Conservation (phyloP, 1,284 basidiomycete genomes). For the Ceratorhiza oryzae-sativae region DNA sequence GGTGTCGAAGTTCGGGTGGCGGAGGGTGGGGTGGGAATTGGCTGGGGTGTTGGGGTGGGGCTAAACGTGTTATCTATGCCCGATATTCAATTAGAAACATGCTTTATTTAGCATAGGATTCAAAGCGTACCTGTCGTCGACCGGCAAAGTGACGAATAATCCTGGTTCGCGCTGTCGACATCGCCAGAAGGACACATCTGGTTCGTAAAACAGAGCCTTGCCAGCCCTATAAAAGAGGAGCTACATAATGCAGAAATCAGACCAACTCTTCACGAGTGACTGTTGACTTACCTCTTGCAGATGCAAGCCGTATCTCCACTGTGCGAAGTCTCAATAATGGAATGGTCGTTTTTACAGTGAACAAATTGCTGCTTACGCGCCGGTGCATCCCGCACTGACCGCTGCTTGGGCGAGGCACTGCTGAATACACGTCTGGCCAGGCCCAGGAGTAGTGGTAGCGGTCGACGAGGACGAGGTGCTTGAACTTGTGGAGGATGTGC, state of each 20-base stretch:
- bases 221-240: not conserved
- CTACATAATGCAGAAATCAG: not conserved
- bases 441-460: no score
- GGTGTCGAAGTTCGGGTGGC: not conserved
- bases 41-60: not conserved
- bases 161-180: not conserved
- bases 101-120: not conserved
- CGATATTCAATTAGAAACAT: not conserved
- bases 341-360: no score
- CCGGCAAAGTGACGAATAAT: not conserved
- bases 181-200: not conserved
- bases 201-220: not conserved
- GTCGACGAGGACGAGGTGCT: no score
- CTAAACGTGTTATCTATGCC: no score
- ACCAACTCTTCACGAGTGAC: not conserved
- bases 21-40: not conserved
- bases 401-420: conserved; percentile 1
- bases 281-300: not conserved
- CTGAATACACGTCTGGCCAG: conserved; percentile 5
- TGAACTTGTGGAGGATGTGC: no score
- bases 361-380: not conserved
- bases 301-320: not conserved
- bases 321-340: no score
- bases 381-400: not conserved
- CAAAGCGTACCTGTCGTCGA: not conserved